Conservation (phyloP, 331 rosid genomes). For the Cydonia oblonga region DNA sequence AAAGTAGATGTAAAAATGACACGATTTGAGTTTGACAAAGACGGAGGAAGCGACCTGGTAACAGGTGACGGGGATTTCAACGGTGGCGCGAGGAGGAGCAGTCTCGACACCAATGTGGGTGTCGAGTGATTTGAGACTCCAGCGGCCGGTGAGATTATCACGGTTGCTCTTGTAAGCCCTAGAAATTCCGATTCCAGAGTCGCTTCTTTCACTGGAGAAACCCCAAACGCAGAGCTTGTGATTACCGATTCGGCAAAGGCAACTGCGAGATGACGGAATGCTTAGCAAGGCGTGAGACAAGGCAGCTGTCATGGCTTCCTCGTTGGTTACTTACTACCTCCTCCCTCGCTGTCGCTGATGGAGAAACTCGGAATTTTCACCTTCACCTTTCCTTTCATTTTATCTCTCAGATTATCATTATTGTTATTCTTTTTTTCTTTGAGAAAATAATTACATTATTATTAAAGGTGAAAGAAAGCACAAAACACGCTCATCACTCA, state of each 20-base stretch:
- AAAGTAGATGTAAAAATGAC: neutral
- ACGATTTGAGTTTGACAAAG: neutral
- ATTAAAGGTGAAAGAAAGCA: neutral
- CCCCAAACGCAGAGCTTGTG: slow-evolving; percentile 14
- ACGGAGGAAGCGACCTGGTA: slow-evolving; percentile 49
- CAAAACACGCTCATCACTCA: neutral
- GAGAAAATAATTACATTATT: too few species aligned
- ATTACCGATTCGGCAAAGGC: slow-evolving; percentile 2
- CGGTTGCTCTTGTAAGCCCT: slow-evolving; percentile 21
- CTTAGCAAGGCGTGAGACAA: neutral
- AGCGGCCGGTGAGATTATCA: neutral
- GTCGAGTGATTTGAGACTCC: slow-evolving; percentile 7
- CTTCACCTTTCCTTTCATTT: too few species aligned
- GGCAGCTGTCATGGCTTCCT: neutral
- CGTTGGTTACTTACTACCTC: too few species aligned
- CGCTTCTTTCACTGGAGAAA: slow-evolving; percentile 10
- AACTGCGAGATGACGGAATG: neutral
- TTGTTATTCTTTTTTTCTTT: too few species aligned
- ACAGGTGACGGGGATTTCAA: slow-evolving; percentile 78
- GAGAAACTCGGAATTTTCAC: neutral
- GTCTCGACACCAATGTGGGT: slow-evolving; percentile 29
- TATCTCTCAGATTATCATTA: too few species aligned
- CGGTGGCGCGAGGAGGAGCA: slow-evolving; percentile 24
- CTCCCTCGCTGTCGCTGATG: neutral
- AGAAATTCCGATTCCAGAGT: slow-evolving; percentile 21